phyloP scores from a whole-genome alignment of 306 rosid genomes.

The Glycine soja region DNA sequence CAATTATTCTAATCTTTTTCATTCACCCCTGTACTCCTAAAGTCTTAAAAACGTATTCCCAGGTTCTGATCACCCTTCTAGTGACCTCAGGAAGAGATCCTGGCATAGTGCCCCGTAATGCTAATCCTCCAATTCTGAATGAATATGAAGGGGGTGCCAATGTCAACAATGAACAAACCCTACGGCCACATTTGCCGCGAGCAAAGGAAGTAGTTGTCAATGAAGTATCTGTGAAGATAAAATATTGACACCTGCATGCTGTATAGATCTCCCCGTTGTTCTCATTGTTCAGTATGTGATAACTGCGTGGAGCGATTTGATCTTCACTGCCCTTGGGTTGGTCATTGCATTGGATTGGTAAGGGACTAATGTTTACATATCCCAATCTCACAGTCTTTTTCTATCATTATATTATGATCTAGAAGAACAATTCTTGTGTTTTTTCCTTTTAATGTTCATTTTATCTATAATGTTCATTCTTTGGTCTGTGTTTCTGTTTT shows the following conservation, averaged over 20 bases:
- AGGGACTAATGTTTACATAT: constrained; percentile 32
- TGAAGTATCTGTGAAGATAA: constrained; percentile 63
- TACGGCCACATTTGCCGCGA: constrained; percentile 53
- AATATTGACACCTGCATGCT: constrained; percentile 82
- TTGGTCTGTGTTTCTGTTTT: background rate
- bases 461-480: too few species aligned
- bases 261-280: constrained; percentile 82
- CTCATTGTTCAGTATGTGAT: constrained; percentile 85
- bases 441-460: background rate
- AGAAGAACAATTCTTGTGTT: constrained; percentile 27
- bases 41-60: constrained; percentile 44
- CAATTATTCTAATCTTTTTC: constrained; percentile 8
- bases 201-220: constrained; percentile 68
- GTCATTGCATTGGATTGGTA: constrained; percentile 90
- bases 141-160: constrained; percentile 47
- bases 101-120: constrained; percentile 76
- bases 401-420: constrained; percentile 3
- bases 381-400: background rate
- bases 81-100: constrained; percentile 91
- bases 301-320: constrained; percentile 86
- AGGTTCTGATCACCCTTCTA: constrained; percentile 73
- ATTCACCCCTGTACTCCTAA: constrained; percentile 32
- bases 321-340: constrained; percentile 96
- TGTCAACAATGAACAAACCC: constrained; percentile 55
- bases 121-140: constrained; percentile 66